Evolutionary conservation across 495 filamentous ascomycete species (phyloP).

Genomic region (Hypoxylon cercidicola): DNA sequence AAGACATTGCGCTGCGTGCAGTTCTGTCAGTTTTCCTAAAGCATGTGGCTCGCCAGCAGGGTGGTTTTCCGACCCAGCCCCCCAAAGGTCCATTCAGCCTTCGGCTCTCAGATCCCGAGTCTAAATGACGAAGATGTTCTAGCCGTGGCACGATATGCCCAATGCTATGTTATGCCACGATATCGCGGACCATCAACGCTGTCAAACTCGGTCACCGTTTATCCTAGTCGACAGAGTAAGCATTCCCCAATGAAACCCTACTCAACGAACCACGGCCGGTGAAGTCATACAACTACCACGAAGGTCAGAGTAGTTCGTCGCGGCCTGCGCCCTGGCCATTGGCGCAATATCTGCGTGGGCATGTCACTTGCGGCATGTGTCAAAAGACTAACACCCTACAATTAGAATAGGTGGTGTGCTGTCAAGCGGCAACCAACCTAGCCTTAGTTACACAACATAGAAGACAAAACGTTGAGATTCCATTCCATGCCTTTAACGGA

Average conservation of each 20-base stretch:
- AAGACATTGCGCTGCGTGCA: conserved; percentile 32
- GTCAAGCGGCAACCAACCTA: conserved; percentile 33
- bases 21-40: conserved; percentile 18
- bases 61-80: background rate
- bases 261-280: conserved; percentile 17
- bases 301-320: conserved; percentile 18
- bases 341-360: conserved; percentile 19
- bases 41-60: conserved; percentile 19
- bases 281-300: conserved; percentile 23
- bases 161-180: conserved; percentile 2
- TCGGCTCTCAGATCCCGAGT: conserved; percentile 28
- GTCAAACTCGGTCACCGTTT: conserved; percentile 17
- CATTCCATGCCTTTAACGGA: conserved; percentile 28
- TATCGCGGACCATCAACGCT: conserved; percentile 5
- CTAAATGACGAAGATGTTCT: conserved; percentile 14
- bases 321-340: conserved; percentile 13
- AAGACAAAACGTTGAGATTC: conserved; percentile 23
- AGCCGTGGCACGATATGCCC: no score
- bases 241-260: conserved; percentile 23
- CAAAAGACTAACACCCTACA: conserved; percentile 19
- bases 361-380: conserved; percentile 34
- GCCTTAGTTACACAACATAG: conserved; percentile 30
- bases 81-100: conserved; percentile 17
- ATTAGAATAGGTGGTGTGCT: conserved; percentile 15
- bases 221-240: conserved; percentile 13